Conservation (phyloP, 768 basidiomycete genomes). For the Podaxis rugospora region DNA sequence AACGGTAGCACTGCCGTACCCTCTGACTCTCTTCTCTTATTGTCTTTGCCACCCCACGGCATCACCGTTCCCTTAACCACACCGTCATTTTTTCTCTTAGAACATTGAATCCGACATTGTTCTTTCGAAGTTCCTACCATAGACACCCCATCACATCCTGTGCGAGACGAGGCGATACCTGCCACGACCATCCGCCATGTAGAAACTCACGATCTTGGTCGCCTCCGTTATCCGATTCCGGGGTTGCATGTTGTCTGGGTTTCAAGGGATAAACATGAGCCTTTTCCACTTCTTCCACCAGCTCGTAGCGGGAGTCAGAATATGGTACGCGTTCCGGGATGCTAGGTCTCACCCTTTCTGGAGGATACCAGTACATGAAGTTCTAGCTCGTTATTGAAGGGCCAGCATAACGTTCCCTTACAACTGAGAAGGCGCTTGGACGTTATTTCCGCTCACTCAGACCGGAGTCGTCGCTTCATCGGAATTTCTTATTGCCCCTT, state of each 20-base stretch:
- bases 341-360: too few relatives aligned
- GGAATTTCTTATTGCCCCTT: too few relatives aligned
- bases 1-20: slow-evolving; percentile 4
- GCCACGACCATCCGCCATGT: background rate
- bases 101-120: background rate
- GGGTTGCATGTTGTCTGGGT: background rate
- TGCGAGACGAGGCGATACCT: background rate
- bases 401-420: too few relatives aligned
- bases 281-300: background rate
- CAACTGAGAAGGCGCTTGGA: too few relatives aligned
- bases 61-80: background rate
- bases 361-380: too few relatives aligned
- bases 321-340: too few relatives aligned
- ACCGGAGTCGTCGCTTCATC: too few relatives aligned
- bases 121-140: slow-evolving; percentile 4
- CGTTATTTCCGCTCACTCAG: too few relatives aligned
- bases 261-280: background rate
- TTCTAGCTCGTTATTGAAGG: too few relatives aligned
- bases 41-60: slow-evolving; percentile 4
- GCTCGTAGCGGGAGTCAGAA: too few relatives aligned
- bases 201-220: background rate
- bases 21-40: slow-evolving; percentile 5
- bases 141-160: background rate
- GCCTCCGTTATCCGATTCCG: background rate
- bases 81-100: background rate